These are phyloP conservation scores for Heliocybe sulcata DNA, from an alignment of 1,284 basidiomycete species.

Conservation along the genomic window DNA sequence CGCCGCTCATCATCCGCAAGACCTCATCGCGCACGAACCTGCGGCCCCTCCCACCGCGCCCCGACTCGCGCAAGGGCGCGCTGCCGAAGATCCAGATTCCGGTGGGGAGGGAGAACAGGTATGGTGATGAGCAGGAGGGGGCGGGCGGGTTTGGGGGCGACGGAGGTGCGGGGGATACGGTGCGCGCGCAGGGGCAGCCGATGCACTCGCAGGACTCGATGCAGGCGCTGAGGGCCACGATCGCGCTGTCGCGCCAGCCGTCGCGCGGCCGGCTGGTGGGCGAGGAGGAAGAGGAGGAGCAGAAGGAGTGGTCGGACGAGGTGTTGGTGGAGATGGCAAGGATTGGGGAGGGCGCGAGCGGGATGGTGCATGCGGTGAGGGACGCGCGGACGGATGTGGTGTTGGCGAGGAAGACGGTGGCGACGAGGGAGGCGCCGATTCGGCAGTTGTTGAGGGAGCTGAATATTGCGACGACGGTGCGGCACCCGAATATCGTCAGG, in stretches of 20 bases:
- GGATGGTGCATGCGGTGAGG: conserved; percentile 87
- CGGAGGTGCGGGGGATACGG: neutral
- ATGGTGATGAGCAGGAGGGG: neutral
- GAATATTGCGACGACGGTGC: conserved; percentile 80
- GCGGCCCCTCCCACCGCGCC: neutral
- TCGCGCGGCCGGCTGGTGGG: neutral
- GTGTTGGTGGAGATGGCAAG: conserved; percentile 66
- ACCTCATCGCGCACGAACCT: conserved; percentile 7
- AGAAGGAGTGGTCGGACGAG: conserved; percentile 52
- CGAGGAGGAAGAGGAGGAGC: neutral
- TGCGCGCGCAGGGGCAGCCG: neutral
- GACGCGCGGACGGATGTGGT: conserved; percentile 71
- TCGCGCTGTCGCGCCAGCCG: neutral
- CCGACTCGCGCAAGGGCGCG: neutral
- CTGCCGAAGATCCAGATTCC: neutral
- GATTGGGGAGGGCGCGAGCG: conserved; percentile 93
- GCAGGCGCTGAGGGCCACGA: neutral
- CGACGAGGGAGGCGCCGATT: conserved; percentile 88
- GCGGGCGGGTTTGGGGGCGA: neutral
- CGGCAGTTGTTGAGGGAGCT: conserved; percentile 93
- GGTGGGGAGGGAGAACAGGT: neutral
- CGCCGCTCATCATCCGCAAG: conserved; percentile 36
- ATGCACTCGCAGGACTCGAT: neutral
- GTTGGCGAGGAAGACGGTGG: conserved; percentile 96
- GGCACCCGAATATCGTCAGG: conserved; percentile 84